Base-by-base conservation (phyloP, 2,329 filamentous ascomycete species). In the Colletotrichum sp. region DNA sequence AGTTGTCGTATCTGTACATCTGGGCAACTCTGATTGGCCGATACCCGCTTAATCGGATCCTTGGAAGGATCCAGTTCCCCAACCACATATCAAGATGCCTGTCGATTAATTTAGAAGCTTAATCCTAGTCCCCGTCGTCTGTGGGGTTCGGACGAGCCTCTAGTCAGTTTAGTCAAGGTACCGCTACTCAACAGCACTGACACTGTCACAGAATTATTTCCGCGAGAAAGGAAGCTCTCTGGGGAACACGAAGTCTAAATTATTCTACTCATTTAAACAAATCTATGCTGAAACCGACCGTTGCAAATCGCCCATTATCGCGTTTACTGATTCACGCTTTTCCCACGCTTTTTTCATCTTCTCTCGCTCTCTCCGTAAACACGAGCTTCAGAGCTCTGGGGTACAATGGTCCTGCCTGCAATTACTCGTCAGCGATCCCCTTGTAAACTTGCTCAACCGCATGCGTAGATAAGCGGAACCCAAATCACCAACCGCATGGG, bases 371-470 rank as follows among this genome's bases (percentile, higher is more conserved):
- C 16, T 75, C 70, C 65, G 15, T 52, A 28, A 76, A 76, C 15
- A 75, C 65, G 18, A 76, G 43, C 52, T 55, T 74, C 25, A 76
- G 36, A 7, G 65, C 66, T 34, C 74, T 67, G 30, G 74, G 74
- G 52, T 71, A 76, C 27, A 76, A 61, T 9, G 74, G 74, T 18
- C 74, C 74, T 18, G 74, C 74, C 73, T 75, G 73, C 16, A 58
- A 48, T 28, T 36, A 39, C 22, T 27, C 25, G 68, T 74, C 61
- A 74, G 68, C 36, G 22, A 25, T 56, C 7, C 16, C 27, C 52
- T n/a, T n/a, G 36, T 43, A 75, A 22, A 67, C 34, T 58, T 66
- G 62, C 61, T 60, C 66, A 43, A 27, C 30, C 22, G 43, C 43
- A 52, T 16, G 22, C 65, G 34, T 56, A 48, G n/a, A 39, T 39